A percentile compares a stretch with the other conserved stretches of the same genome.
Evolutionary conservation across 768 basidiomycete genomes (phyloP).

Genomic region (Boletus subparvulus): DNA sequence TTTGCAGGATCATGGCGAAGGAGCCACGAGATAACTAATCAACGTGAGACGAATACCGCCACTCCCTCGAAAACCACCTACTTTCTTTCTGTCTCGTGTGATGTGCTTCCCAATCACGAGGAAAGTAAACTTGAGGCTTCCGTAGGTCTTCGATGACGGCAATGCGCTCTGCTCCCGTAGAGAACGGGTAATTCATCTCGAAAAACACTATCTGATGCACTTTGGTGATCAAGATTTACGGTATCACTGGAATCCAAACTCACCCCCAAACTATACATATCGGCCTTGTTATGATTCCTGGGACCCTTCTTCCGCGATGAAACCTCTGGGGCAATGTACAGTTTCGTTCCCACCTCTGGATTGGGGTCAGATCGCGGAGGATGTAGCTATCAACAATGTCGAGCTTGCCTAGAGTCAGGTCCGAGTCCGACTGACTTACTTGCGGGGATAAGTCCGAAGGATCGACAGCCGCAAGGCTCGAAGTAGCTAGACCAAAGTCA

Average conservation of each 20-base stretch:
- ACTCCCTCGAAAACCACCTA: conserved; percentile 35
- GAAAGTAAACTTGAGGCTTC: conserved; percentile 72
- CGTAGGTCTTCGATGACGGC: conserved; percentile 79
- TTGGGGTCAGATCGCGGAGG: not conserved
- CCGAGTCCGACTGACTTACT: conserved; percentile 48
- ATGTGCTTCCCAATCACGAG: conserved; percentile 65
- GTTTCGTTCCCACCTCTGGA: conserved; percentile 81
- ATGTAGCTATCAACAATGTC: not conserved
- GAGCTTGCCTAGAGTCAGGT: conserved; percentile 70
- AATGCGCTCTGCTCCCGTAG: conserved; percentile 81
- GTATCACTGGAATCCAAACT: conserved; percentile 23
- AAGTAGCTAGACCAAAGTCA: conserved; percentile 90
- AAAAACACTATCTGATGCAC: conserved; percentile 83
- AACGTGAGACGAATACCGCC: conserved; percentile 1
- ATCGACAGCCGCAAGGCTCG: conserved; percentile 75
- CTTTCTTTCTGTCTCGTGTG: conserved; percentile 67
- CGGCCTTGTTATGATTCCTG: conserved; percentile 84
- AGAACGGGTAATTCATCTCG: conserved; percentile 89
- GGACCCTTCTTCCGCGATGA: conserved; percentile 58
- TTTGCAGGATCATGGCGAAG: conserved; percentile 78
- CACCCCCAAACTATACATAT: conserved; percentile 93
- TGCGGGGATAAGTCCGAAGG: conserved; percentile 62
- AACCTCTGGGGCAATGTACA: conserved; percentile 95
- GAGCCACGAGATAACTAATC: conserved; percentile 74
- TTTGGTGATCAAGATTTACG: not conserved